Evolutionary conservation across 306 rosid genomes (phyloP), one percentile per base, ranked within the genome.

Genomic region (barrel medic (Medicago truncatula)): DNA sequence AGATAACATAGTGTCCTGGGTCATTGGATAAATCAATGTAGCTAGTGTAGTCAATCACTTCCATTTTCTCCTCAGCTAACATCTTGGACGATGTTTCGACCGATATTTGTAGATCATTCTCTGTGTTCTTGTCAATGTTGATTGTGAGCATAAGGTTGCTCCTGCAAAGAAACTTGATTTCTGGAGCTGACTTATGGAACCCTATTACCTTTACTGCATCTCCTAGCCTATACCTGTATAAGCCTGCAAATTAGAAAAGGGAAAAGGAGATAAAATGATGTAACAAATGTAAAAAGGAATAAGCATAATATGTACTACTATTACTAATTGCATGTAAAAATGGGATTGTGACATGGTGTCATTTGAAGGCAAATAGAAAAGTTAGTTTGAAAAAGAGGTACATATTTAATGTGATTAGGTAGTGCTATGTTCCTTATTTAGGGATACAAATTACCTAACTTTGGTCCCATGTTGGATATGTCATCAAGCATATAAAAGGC

Each of bases 81-180:
- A 85, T 20, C 56, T 79, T 82, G 0, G 85, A 83, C 4, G 96
- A 96, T 58, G 83, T 76, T 71, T 89, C 99, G 50, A 96, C 98
- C 2, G 97, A 74, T 36, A 86, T 15, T 31, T 89, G 99, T 11
- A 96, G 67, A 82, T 96, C 99, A 21, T 59, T 85, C 82, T 96
- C 99, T 0, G 96, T 92, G 87, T 86, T 92, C 89, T 96, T 96
- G 89, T 96, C 99, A 0, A 90, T 96, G 86, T 90, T 87, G 36
- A 96, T 78, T 2, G 67, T 89, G 1, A 90, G 96, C 44, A 96
- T 82, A 57, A 96, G 93, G 66, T 84, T 83, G 49, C 88, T 84
- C 28, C 99, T 54, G 20, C 97, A 67, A 8, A 89, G 66, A 58
- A 92, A 96, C 76, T 87, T 88, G 8, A 96, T 88, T 75, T 90